A percentile compares a stretch with the other conserved stretches of the same genome.
Evolutionary conservation across 352 stramenopile species (phyloP).

Genomic region (Globisporangium carolinianum): DNA sequence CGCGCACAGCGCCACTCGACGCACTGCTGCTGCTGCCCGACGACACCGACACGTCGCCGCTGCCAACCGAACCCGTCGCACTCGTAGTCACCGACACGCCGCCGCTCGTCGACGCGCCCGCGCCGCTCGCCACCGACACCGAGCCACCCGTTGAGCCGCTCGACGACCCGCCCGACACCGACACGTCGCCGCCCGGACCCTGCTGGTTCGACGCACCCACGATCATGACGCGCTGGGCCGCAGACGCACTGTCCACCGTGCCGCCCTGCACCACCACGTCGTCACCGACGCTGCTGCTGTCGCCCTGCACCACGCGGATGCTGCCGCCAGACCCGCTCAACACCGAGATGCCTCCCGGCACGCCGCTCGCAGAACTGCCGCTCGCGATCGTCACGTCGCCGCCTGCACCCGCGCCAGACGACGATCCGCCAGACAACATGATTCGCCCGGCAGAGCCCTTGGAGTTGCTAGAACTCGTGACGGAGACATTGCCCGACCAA

Average conservation of each 20-base stretch:
- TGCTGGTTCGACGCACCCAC: constrained; percentile 6
- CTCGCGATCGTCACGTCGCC: constrained; percentile 20
- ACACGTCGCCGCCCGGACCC: constrained; percentile 19
- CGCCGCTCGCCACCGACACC: constrained; percentile 5
- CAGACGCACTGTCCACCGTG: constrained; percentile 12
- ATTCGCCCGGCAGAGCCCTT: constrained; percentile 57
- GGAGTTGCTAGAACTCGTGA: constrained; percentile 46
- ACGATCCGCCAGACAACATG: constrained; percentile 22
- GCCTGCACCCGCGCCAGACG: constrained; percentile 14
- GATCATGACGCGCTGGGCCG: constrained; percentile 6
- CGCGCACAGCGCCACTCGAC: constrained; percentile 14
- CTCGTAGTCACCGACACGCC: not conserved
- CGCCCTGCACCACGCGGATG: constrained; percentile 4
- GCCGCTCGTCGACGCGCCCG: constrained; percentile 1
- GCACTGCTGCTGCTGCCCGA: not conserved
- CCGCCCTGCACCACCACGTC: constrained; percentile 29
- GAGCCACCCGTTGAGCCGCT: constrained; percentile 9
- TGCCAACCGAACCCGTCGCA: not conserved
- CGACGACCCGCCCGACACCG: constrained; percentile 15
- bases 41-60: not conserved
- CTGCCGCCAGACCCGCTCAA: not conserved
- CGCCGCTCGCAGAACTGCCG: constrained; percentile 9
- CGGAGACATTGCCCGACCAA: constrained; percentile 58
- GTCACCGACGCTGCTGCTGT: constrained; percentile 16
- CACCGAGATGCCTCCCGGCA: not conserved